A percentile compares a stretch with the other conserved stretches of the same genome.
Conservation (phyloP, 306 rosid genomes). For the Fragaria iinumae region DNA sequence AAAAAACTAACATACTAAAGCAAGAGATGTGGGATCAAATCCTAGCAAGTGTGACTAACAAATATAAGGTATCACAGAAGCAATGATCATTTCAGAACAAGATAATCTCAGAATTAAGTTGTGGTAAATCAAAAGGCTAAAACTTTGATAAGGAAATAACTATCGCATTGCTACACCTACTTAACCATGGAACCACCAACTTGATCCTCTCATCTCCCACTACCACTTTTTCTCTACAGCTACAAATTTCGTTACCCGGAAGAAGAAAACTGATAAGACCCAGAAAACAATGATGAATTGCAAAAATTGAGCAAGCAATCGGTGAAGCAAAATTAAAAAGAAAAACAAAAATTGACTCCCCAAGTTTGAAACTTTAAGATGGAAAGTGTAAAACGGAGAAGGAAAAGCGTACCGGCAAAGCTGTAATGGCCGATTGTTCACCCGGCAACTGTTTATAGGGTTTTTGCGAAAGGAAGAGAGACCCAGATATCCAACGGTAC, state of each 20-base stretch:
- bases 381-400: not conserved
- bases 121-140: not conserved
- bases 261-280: not conserved
- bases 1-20: too few species aligned
- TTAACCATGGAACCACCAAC: not conserved
- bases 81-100: not conserved
- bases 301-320: not conserved
- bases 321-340: not conserved
- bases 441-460: constrained; percentile 10
- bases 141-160: not conserved
- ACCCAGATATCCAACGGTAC: constrained; percentile 14
- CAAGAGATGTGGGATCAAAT: not conserved
- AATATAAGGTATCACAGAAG: too few species aligned
- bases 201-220: too few species aligned
- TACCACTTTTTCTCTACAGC: not conserved
- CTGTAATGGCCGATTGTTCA: constrained; percentile 13
- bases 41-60: not conserved
- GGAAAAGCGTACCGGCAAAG: not conserved
- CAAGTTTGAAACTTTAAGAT: not conserved
- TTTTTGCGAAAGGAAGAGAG: not conserved
- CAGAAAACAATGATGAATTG: not conserved
- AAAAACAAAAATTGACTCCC: too few species aligned
- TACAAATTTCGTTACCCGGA: not conserved
- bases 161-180: not conserved
- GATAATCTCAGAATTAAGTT: not conserved